Base-by-base conservation (phyloP, 768 basidiomycete genomes). In the Naematelia encephala region DNA sequence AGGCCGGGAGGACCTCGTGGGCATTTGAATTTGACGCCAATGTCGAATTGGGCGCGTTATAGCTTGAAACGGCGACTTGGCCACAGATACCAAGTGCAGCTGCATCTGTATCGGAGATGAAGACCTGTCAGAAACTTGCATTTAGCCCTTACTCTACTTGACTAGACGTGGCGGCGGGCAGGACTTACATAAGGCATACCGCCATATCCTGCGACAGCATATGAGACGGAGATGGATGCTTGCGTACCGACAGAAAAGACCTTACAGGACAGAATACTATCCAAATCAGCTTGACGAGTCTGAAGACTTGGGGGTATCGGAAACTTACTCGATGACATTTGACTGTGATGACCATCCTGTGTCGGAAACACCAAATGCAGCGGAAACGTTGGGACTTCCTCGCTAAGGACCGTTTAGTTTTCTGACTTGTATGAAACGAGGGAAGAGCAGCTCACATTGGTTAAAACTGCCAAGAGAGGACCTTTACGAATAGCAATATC, bases 361-460 rank as follows among this genome's bases (percentile, higher is more conserved):
- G 11, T 62, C 55, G 14, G 48, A 30, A 3, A 74, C 63, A 13
- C 68, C 70, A 42, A 69, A 67, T 2, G 67, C 52, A n/a, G 69
- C 70, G 3, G 54, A 54, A 44, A 66, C 56, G 47, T 56, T 61
- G 1, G 71, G 72, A 52, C 70, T 72, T 26, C 74, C 70, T 53
- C 70, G 57, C 64, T 66, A 52, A 13, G 16, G 11, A 5, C 12
- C 27, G 21, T 48, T n/a, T 4, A 39, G 11, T 5, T 13, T 16
- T 47, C 10, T n/a, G n/a, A n/a, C n/a, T n/a, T n/a, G n/a, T n/a
- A n/a, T n/a, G n/a, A n/a, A n/a, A n/a, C n/a, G n/a, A n/a, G n/a
- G n/a, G n/a, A n/a, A n/a, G n/a, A n/a, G n/a, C n/a, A n/a, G n/a
- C 71, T 70, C 57, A 75, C 71, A 42, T 74, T 77, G 22, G 72